Evolutionary conservation across 1,139 yeast species (phyloP).

Genomic region (Blastobotrys indianensis): DNA sequence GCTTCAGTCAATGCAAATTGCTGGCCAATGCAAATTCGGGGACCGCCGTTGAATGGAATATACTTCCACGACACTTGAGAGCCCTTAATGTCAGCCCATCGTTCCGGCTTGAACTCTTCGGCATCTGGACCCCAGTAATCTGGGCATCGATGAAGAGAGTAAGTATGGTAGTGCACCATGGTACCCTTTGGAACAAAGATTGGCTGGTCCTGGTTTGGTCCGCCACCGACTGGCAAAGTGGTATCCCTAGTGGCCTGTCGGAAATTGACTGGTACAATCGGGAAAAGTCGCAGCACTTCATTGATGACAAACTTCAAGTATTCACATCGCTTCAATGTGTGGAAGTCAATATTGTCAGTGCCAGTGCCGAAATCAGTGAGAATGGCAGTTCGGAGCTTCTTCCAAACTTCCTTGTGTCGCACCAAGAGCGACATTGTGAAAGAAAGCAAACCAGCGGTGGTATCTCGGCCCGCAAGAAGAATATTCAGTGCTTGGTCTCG

Average conservation of each 20-base stretch:
- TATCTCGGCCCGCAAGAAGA: slow-evolving; percentile 49
- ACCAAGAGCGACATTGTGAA: slow-evolving; percentile 44
- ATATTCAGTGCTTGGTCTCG: slow-evolving; percentile 48
- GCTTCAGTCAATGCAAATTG: slow-evolving; percentile 56
- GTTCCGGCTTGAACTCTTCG: slow-evolving; percentile 45
- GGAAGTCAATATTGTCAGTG: slow-evolving; percentile 36
- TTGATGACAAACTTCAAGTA: slow-evolving; percentile 46
- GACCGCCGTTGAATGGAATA: slow-evolving; percentile 51
- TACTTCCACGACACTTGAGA: slow-evolving; percentile 30
- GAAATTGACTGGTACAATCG: slow-evolving; percentile 51
- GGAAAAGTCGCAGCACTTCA: slow-evolving; percentile 50
- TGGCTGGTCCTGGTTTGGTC: slow-evolving; percentile 40
- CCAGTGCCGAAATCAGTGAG: slow-evolving; percentile 27
- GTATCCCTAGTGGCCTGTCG: slow-evolving; percentile 41
- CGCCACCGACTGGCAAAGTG: slow-evolving; percentile 33
- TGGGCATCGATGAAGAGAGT: slow-evolving; percentile 42
- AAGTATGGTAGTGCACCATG: slow-evolving; percentile 40
- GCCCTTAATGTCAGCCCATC: slow-evolving; percentile 37
- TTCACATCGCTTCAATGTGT: slow-evolving; percentile 46
- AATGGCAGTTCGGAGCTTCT: slow-evolving; percentile 25
- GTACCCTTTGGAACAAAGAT: slow-evolving; percentile 46
- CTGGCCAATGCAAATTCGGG: slow-evolving; percentile 55
- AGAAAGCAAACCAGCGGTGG: slow-evolving; percentile 47
- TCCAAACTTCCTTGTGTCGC: slow-evolving; percentile 38
- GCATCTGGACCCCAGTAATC: slow-evolving; percentile 47